These are phyloP conservation scores for Aspergillus arachidicola DNA, from an alignment of 2,329 filamentous ascomycete genomes.

Conservation along the genomic window DNA sequence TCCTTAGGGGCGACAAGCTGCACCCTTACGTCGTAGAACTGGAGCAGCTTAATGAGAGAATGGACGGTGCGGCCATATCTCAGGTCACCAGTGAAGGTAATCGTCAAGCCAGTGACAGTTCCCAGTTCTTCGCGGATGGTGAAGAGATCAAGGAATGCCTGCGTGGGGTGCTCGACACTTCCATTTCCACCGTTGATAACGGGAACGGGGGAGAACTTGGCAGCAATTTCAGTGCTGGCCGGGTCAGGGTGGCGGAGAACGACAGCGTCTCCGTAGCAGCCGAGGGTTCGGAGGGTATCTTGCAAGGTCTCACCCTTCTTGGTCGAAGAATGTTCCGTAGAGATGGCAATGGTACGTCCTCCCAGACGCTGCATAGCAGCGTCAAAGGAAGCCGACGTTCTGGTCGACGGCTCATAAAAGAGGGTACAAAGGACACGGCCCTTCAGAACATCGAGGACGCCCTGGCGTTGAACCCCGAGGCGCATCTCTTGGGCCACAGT, in stretches of 20 bases:
- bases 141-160: conserved; percentile 96
- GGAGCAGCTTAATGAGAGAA: conserved; percentile 89
- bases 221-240: conserved; percentile 75
- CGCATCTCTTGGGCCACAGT: conserved; percentile 98
- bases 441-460: conserved; percentile 82
- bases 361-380: conserved; percentile 98
- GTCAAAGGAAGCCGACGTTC: conserved; percentile 94
- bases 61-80: conserved; percentile 93
- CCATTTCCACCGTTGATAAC: conserved; percentile 98
- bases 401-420: conserved; percentile 97
- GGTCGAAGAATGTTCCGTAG: conserved; percentile 82
- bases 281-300: conserved; percentile 90
- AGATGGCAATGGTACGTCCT: conserved; percentile 78
- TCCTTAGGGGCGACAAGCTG: conserved; percentile 85
- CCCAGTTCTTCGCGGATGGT: conserved; percentile 97
- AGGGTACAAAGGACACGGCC: conserved; percentile 86
- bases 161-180: conserved; percentile 92
- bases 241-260: conserved; percentile 93
- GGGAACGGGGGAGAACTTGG: conserved; percentile 84
- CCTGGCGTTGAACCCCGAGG: conserved; percentile 87
- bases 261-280: conserved; percentile 91
- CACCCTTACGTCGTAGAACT: conserved; percentile 92
- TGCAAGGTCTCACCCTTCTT: conserved; percentile 93
- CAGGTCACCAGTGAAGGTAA: conserved; percentile 94
- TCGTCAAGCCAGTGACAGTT: conserved; percentile 90